These are phyloP conservation scores for Spathaspora passalidarum DNA, from an alignment of 805 yeast genomes.

Conservation along the genomic window DNA sequence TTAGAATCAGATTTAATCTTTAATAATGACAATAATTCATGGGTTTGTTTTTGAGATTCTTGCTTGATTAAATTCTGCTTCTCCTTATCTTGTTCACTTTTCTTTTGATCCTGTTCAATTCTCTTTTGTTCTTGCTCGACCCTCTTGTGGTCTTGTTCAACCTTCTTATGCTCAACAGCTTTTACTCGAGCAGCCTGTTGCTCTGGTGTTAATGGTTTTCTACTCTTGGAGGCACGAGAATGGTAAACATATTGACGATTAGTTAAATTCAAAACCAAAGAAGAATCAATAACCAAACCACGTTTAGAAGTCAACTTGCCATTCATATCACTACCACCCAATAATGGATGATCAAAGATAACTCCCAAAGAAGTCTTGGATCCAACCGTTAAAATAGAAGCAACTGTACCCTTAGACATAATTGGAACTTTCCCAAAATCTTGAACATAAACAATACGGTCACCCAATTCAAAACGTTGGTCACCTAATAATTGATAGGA, in stretches of 20 bases:
- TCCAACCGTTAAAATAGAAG: conserved; percentile 57
- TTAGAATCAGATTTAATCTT: conserved; percentile 11
- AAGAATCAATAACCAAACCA: conserved; percentile 80
- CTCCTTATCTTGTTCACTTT: conserved; percentile 6
- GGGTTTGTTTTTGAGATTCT: conserved; percentile 20
- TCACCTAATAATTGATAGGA: conserved; percentile 68
- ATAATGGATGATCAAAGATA: conserved; percentile 76
- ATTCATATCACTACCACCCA: conserved; percentile 79
- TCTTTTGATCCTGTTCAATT: not conserved
- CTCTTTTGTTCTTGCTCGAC: not conserved
- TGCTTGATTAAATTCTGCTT: conserved; percentile 16
- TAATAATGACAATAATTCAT: conserved; percentile 30
- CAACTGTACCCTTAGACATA: conserved; percentile 87
- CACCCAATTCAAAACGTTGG: conserved; percentile 84
- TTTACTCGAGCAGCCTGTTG: conserved; percentile 16
- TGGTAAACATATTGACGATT: conserved; percentile 74
- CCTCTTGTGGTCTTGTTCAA: conserved; percentile 7
- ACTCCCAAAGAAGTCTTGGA: conserved; percentile 68
- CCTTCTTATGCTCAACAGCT: conserved; percentile 9
- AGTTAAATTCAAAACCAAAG: conserved; percentile 75
- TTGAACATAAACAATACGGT: conserved; percentile 80
- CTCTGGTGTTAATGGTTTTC: conserved; percentile 24
- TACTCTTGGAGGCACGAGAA: conserved; percentile 56
- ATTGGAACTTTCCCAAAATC: conserved; percentile 87
- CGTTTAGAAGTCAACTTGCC: conserved; percentile 76